phyloP scores from a whole-genome alignment of 1,139 yeast genomes.

The Lodderomyces metapsilosis region DNA sequence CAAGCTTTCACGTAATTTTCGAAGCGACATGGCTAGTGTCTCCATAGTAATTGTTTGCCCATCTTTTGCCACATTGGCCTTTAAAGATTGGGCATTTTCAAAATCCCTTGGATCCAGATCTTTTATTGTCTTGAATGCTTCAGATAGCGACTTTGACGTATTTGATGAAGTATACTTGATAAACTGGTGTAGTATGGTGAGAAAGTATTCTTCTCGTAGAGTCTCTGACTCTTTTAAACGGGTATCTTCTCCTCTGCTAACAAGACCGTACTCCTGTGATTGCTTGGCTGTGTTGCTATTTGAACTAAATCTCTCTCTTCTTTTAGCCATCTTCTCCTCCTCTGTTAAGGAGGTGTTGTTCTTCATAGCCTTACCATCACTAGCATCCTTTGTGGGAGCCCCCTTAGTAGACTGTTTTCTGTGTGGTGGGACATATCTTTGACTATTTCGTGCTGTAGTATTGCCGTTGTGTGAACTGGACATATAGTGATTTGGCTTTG shows the following conservation, averaged over 20 bases:
- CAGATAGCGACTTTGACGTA: constrained; percentile 18
- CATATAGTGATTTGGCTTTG: not conserved
- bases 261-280: constrained; percentile 39
- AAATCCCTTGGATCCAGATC: constrained; percentile 11
- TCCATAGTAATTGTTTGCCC: constrained; percentile 19
- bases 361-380: not conserved
- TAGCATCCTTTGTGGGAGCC: not conserved
- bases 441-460: not conserved
- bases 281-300: not conserved
- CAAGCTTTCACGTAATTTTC: constrained; percentile 57
- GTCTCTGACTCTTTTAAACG: constrained; percentile 43
- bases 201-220: constrained; percentile 40
- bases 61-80: not conserved
- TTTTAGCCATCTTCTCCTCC: constrained; percentile 5
- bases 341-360: not conserved
- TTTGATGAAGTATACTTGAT: constrained; percentile 25
- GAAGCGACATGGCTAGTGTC: constrained; percentile 27
- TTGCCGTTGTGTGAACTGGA: not conserved
- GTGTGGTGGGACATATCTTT: not conserved
- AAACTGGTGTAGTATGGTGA: constrained; percentile 31
- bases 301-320: constrained; percentile 2
- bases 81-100: constrained; percentile 5
- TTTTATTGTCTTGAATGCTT: constrained; percentile 16
- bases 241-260: constrained; percentile 60
- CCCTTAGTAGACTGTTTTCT: not conserved